Base-by-base conservation (phyloP, 441 rosid species). In the Monsonia emarginata region DNA sequence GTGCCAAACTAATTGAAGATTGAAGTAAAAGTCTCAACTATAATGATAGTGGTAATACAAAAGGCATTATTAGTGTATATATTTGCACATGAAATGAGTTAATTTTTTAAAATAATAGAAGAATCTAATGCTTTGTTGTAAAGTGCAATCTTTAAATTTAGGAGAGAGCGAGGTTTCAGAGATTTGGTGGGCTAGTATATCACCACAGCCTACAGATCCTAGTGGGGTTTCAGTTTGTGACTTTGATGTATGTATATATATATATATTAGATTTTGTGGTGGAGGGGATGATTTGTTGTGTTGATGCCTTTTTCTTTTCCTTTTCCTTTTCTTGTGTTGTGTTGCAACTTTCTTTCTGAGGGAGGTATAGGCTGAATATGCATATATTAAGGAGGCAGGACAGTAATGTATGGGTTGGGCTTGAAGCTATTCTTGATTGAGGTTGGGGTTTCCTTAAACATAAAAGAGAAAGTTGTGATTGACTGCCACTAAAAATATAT, bases 381-480 rank as follows among this genome's bases (percentile, higher is more conserved):
- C 1, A 42, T 2, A 36, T 32, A 34, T 34, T n/a, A n/a, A 34
- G 7, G 13, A 0, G 10, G 40, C 7, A 34, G 10, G 40, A 10
- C 40, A 34, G 40, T 34, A 34, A 34, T 34, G 32, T 34, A 34
- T 5, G 40, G 7, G 59, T 24, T 34, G 56, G 52, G 16, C 10
- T 56, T 27, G 67, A 38, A 61, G 63, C 67, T 52, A 27, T 30
- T 30, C 27, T 36, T 65, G n/a, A 40, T 58, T 42, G 40, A 60
- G 64, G 63, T 31, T 58, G 66, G 57, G 32, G 42, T 75, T 67
- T 70, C 75, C 78, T 67, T 75, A 59, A 67, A 63, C 66, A 27
- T 66, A 59, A 57, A 63, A 46, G 59, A 22, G 50, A 38, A 50
- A 24, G 22, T 18, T 56, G 78, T 57, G 73, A 69, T 54, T 54